Evolutionary conservation across 345 rosid species (phyloP).

Genomic region (Corymbia maculata): DNA sequence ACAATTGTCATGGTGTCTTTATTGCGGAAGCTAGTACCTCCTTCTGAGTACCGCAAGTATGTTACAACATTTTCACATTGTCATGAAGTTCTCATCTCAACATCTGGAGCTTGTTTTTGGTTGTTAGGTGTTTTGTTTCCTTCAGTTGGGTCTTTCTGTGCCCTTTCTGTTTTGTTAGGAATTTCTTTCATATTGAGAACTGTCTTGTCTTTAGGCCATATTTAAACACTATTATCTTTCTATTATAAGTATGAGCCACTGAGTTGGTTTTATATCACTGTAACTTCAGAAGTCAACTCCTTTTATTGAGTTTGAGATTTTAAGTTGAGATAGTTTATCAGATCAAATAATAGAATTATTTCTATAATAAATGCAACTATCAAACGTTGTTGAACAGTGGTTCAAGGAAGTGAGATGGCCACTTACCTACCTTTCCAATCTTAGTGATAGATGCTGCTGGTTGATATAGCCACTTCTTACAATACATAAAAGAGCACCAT

Average conservation of each 20-base stretch:
- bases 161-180: neutral
- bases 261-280: neutral
- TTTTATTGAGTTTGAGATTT: neutral
- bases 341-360: neutral
- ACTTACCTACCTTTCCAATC: neutral
- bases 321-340: neutral
- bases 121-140: neutral
- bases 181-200: neutral
- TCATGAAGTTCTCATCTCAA: neutral
- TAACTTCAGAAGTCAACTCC: neutral
- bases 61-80: constrained; percentile 6
- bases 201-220: neutral
- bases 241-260: neutral
- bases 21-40: constrained; percentile 79
- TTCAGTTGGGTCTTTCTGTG: neutral
- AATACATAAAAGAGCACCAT: neutral
- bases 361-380: neutral
- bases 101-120: neutral
- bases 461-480: neutral
- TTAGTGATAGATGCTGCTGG: neutral
- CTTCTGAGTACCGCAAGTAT: constrained; percentile 92
- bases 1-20: constrained; percentile 97
- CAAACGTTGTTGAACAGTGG: neutral
- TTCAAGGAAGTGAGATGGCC: neutral
- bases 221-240: neutral